Base-by-base conservation (phyloP, 805 yeast species). In the Yueomyces sinensis region DNA sequence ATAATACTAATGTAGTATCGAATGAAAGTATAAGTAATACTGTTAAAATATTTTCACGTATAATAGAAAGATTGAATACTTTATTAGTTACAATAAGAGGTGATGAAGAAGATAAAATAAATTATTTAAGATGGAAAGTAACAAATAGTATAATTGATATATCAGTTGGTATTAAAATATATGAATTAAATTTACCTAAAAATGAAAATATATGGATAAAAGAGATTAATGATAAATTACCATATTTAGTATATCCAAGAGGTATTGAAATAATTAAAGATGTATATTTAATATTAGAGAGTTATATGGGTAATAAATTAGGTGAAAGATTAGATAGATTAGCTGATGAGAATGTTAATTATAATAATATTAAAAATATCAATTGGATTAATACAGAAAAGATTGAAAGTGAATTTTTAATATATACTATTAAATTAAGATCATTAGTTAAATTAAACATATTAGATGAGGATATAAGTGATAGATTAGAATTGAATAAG, bases 391-490 rank as follows among this genome's bases (percentile, higher is more conserved):
- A 25, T 25, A 9, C 6, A 5, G 32, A 32, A 3, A 42, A 39
- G 16, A 32, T 37, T 13, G 58, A 52, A 34, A 46, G 41, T 22
- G 46, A 47, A 15, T 38, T 56, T 11, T 32, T 49, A 5, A 6
- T 56, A 9, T 54, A 38, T 30, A 45, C 51, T 2, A 44, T 56
- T 6, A 56, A 56, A 39, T 33, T 56, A 31, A 54, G 46, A 32
- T 51, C 53, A 3, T 35, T 53, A 16, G 33, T 40, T 25, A 49
- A 47, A 31, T 32, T 56, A 14, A 45, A 42, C 2, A n/a, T 50
- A 4, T 15, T 52, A 6, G 29, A 41, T 4, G 40, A 32, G 3
- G 41, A 31, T 7, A 19, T 47, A n/a, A 31, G 32, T 4, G 29
- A 36, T 1, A 44, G 58, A 32, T 32, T 54, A 7, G 32, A 38